Evolutionary conservation across 257 asterid species (phyloP), one percentile per base, ranked within the genome.

Genomic region (Nicotiana undulata): DNA sequence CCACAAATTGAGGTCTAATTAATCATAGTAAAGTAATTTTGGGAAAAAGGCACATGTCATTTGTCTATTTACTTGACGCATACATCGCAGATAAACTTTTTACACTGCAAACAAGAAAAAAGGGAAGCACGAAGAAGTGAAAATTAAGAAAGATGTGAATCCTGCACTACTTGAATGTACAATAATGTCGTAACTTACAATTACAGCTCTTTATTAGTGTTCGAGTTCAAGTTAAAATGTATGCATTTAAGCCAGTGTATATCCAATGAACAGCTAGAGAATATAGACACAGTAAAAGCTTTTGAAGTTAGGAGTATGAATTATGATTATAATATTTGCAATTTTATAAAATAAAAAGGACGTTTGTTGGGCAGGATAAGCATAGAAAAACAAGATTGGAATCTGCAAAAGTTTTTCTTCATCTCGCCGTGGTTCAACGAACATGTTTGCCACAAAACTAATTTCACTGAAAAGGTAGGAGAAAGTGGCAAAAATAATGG

Each of bases 381-480:
- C 44, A 22, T 44, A 22, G 18, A 12, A 44, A 22, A 72, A 46
- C 24, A 72, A 72, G 61, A 72, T 72, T 49, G 40, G 78, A 72
- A 72, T 72, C 78, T 49, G 26, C 61, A 72, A 70, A 72, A 68
- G 56, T 24, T 72, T 24, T 49, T 40, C 40, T 46, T 72, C 78
- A 49, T 49, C 60, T 72, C 77, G 7, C 24, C 61, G 44, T 72
- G 78, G 60, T 72, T 72, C 78, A 3, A 72, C 22, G 61, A 72
- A 72, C 78, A 72, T 72, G 78, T 72, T 72, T 72, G 78, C 78
- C 78, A 72, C 78, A 24, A 46, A 46, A 49, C 18, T 40, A 13
- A 70, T 5, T 40, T 49, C 78, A 72, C 78, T 72, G 78, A 24
- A 46, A 72, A 72, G 78, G 59, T 72, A 13, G 20, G 40, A 46